Base-by-base conservation (phyloP, 1,284 basidiomycete genomes). In the Kalmanozyma brasiliensis region DNA sequence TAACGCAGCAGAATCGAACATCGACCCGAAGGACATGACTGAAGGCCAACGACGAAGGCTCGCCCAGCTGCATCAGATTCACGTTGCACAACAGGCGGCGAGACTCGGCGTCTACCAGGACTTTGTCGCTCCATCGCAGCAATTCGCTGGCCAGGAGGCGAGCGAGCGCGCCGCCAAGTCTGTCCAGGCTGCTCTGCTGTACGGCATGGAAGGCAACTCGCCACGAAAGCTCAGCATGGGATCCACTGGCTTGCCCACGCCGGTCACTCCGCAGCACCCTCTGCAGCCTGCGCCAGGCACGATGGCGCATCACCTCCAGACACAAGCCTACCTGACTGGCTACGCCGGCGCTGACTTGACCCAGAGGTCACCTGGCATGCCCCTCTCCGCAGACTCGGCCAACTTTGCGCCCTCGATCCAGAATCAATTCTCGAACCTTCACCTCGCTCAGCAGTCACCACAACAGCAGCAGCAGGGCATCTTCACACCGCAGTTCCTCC, bases 141-240 rank as follows among this genome's bases (percentile, higher is more conserved):
- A 75, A 44, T 65, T 69, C 22, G 49, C 63, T 7, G 65, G 66
- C 10, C 61, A 73, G 20, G 69, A 69, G 23, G 58, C 65, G 10
- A 69, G 62, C 58, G 65, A 73, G 45, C 57, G 61, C 1, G 69
- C 70, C 3, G 73, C 69, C 36, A 65, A 68, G 36, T 62, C 73
- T 0, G 73, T 73, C 0, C 69, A 73, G 33, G 73, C 73, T 0
- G 73, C 73, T 3, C 52, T 73, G 2, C 61, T 75, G 66, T 75
- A 73, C 29, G 69, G 65, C 6, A 65, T 68, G 65, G 73, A 73
- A 19, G 63, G 56, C 36, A 69, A 51, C 36, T 53, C 63, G 1
- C 61, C 64, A n/a, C 60, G 65, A 16, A 65, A 58, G 44, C 49
- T 69, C 45, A 64, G 61, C 33, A 40, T 60, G 6, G 66, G 62